Conservation (phyloP, 331 rosid species). For the Cydonia oblonga region DNA sequence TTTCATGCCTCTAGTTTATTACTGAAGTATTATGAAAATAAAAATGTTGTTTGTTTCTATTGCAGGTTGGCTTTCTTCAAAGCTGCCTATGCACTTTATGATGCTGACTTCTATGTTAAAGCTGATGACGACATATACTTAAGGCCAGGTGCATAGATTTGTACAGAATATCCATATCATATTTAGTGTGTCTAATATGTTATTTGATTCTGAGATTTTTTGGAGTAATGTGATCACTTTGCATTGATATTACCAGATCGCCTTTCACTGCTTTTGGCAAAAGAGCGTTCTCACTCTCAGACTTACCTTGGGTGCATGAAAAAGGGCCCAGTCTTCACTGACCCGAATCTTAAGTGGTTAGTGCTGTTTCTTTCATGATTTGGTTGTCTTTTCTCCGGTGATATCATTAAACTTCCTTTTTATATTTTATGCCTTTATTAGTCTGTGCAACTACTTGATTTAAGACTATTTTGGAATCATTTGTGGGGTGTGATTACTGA, state of each 20-base stretch:
- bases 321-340: conserved; percentile 93
- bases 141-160: conserved; percentile 63
- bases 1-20: conserved; percentile 13
- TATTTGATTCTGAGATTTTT: conserved; percentile 1
- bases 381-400: conserved; percentile 2
- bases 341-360: conserved; percentile 91
- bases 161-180: background rate
- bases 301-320: conserved; percentile 98
- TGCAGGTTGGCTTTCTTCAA: conserved; percentile 86
- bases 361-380: conserved; percentile 18
- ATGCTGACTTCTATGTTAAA: conserved; percentile 79
- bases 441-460: background rate
- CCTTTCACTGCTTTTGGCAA: conserved; percentile 69
- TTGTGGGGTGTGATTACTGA: background rate
- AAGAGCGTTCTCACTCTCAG: conserved; percentile 76
- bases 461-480: background rate
- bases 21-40: background rate
- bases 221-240: conserved; percentile 21
- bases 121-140: conserved; percentile 93
- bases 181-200: background rate
- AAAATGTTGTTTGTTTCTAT: conserved; percentile 3
- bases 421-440: background rate
- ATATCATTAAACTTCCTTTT: background rate
- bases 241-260: conserved; percentile 49
- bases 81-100: conserved; percentile 86